Evolutionary conservation across 441 rosid species (phyloP).

Genomic region (Cnidoscolus chayamansa): DNA sequence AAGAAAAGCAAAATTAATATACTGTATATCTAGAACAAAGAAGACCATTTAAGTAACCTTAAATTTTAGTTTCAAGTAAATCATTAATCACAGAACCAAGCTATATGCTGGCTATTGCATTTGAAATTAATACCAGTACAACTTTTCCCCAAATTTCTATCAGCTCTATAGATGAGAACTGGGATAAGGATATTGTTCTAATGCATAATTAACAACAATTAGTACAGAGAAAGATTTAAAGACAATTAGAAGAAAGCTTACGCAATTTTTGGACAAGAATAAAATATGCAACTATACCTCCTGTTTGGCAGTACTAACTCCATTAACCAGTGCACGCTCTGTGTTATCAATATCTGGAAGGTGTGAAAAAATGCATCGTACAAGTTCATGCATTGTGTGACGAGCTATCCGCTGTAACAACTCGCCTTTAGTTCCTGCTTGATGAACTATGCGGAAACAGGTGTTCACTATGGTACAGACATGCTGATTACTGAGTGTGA

Average conservation of each 20-base stretch:
- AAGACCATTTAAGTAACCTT: background rate
- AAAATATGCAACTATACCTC: slow-evolving; percentile 27
- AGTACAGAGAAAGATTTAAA: background rate
- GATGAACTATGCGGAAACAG: slow-evolving; percentile 92
- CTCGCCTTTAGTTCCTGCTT: slow-evolving; percentile 85
- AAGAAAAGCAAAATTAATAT: background rate
- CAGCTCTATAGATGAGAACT: background rate
- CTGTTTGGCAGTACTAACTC: slow-evolving; percentile 35
- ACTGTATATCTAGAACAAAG: background rate
- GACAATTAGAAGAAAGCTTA: no score
- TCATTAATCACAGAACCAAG: background rate
- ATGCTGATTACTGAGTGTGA: slow-evolving; percentile 72
- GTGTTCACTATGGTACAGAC: slow-evolving; percentile 84
- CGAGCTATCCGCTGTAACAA: slow-evolving; percentile 88
- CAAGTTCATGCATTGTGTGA: slow-evolving; percentile 92
- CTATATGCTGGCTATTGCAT: background rate
- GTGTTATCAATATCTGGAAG: slow-evolving; percentile 61
- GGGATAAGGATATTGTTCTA: background rate
- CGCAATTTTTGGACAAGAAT: background rate
- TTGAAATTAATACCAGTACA: background rate
- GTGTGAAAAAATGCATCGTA: slow-evolving; percentile 81
- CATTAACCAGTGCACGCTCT: slow-evolving; percentile 37
- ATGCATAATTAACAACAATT: background rate
- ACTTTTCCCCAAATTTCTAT: background rate
- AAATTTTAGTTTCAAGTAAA: background rate